Percentiles rank a stretch among this genome's conserved stretches.
phyloP scores from a whole-genome alignment of 495 filamentous ascomycete species.

The Sphaerosporella brunnea region DNA sequence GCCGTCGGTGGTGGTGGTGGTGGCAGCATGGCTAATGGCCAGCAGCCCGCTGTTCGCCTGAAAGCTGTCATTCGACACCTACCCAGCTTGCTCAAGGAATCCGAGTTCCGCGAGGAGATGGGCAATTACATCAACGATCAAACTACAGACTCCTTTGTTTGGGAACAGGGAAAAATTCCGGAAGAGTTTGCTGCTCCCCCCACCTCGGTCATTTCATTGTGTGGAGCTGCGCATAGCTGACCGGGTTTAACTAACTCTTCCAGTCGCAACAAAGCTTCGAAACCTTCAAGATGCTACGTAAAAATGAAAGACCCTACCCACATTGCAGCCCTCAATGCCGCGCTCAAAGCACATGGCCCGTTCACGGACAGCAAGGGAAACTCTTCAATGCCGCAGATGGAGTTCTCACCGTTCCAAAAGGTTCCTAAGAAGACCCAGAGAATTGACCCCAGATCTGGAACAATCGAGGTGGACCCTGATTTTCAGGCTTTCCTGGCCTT shows the following conservation, averaged over 20 bases:
- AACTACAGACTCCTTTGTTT: conserved; percentile 68
- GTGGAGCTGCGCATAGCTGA: conserved; percentile 1
- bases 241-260: not conserved
- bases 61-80: conserved; percentile 76
- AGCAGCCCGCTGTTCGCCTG: conserved; percentile 45
- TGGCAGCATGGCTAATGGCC: conserved; percentile 36
- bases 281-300: conserved; percentile 12
- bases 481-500: conserved; percentile 74
- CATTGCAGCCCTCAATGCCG: conserved; percentile 13
- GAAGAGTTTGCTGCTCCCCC: conserved; percentile 49
- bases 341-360: conserved; percentile 42
- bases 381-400: conserved; percentile 50
- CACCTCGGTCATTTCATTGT: too few relatives aligned
- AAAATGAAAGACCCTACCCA: conserved; percentile 11
- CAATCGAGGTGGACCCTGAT: conserved; percentile 87
- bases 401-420: conserved; percentile 68
- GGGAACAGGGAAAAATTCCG: conserved; percentile 66
- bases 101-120: conserved; percentile 53
- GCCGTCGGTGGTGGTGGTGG: too few relatives aligned
- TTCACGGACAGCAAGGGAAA: conserved; percentile 61
- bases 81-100: conserved; percentile 65
- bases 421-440: conserved; percentile 52
- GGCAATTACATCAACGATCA: conserved; percentile 62
- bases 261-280: conserved; percentile 12
- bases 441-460: conserved; percentile 71